These are phyloP conservation scores for Fusarium hainanense DNA, from an alignment of 2,329 filamentous ascomycete genomes.

Conservation along the genomic window DNA sequence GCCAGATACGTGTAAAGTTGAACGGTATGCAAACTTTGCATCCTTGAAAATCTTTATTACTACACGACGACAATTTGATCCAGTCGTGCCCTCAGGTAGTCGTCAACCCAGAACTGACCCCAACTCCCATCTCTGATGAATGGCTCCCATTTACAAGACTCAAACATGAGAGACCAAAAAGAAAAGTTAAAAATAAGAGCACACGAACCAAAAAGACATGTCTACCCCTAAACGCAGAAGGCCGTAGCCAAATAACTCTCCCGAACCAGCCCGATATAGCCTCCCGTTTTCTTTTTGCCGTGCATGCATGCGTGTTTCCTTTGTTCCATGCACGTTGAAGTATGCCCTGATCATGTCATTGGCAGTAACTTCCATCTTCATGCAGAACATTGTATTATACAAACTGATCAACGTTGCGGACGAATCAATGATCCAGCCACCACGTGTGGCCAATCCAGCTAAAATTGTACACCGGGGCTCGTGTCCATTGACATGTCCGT, in stretches of 20 bases:
- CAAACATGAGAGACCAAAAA: conserved; percentile 4
- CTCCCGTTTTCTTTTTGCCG: conserved; percentile 25
- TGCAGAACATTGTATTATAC: conserved; percentile 25
- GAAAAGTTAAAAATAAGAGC: background rate
- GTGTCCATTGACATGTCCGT: conserved; percentile 14
- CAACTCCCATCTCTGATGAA: conserved; percentile 13
- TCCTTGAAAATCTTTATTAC: conserved; percentile 38
- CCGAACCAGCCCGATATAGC: conserved; percentile 31
- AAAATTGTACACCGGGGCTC: conserved; percentile 21
- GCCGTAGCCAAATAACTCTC: conserved; percentile 21
- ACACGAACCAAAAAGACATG: conserved; percentile 9
- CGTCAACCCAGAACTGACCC: conserved; percentile 2
- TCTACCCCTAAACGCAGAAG: conserved; percentile 22
- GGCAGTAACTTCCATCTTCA: conserved; percentile 3
- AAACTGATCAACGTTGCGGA: conserved; percentile 4
- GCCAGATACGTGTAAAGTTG: background rate
- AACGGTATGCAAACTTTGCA: conserved; percentile 34
- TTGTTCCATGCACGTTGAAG: conserved; percentile 10
- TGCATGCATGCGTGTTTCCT: conserved; percentile 20
- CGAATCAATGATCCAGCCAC: background rate
- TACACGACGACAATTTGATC: conserved; percentile 20
- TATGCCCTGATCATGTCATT: conserved; percentile 16
- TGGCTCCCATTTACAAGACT: conserved; percentile 10
- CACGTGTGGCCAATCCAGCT: background rate
- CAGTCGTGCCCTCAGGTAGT: conserved; percentile 8